Percentiles rank a stretch among this genome's conserved stretches.
Evolutionary conservation across 768 basidiomycete species (phyloP).

Genomic region (Coprinellus micaceus): DNA sequence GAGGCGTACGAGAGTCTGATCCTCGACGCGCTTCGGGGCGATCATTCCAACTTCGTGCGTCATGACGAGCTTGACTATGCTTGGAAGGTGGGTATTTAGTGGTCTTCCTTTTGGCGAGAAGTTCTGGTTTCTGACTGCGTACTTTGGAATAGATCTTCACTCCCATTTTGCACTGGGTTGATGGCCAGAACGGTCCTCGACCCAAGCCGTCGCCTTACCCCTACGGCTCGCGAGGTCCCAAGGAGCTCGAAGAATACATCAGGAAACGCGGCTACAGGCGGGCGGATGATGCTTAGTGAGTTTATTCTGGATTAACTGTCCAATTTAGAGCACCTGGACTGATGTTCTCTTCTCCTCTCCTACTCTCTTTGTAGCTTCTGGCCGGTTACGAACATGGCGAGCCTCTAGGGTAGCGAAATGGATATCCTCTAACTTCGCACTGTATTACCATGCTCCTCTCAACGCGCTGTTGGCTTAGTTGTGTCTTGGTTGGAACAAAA

Average conservation of each 20-base stretch:
- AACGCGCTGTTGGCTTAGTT: background rate
- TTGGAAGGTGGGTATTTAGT: constrained; percentile 75
- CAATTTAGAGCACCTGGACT: constrained; percentile 4
- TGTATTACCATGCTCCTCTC: background rate
- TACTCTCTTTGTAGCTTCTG: constrained; percentile 48
- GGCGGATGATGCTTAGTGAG: constrained; percentile 67
- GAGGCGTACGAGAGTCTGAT: constrained; percentile 97
- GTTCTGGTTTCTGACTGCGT: background rate
- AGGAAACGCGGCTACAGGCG: constrained; percentile 75
- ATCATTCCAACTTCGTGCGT: constrained; percentile 98
- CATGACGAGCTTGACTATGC: constrained; percentile 96
- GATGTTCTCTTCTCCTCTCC: constrained; percentile 4
- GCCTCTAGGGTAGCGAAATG: constrained; percentile 34
- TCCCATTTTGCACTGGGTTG: constrained; percentile 94
- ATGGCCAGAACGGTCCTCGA: constrained; percentile 60
- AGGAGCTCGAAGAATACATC: constrained; percentile 74
- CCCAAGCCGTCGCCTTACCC: constrained; percentile 79
- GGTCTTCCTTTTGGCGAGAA: background rate
- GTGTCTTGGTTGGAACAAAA: background rate
- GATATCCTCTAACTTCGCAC: background rate
- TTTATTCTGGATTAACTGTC: constrained; percentile 17
- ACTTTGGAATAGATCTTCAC: constrained; percentile 71
- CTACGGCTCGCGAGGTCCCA: constrained; percentile 95
- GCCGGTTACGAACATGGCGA: constrained; percentile 69
- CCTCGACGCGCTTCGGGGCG: constrained; percentile 93